Conservation (phyloP, 164 flowering plant genomes). For the Chimonanthus praecox region DNA sequence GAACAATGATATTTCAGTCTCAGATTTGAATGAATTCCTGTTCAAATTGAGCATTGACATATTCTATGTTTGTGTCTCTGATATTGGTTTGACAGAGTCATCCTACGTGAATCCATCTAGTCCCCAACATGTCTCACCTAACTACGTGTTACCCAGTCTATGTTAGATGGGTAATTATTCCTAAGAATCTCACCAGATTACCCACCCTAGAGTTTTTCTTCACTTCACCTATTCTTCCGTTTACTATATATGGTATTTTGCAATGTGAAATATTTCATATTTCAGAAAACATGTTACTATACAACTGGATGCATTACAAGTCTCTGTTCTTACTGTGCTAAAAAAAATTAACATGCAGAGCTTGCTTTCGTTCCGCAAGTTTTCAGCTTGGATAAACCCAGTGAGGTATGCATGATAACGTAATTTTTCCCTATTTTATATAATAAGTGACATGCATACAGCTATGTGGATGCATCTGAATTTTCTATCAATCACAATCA, state of each 20-base stretch:
- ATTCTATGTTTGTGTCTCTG: too few relatives aligned
- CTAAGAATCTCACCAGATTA: too few relatives aligned
- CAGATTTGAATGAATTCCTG: too few relatives aligned
- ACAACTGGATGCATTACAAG: not conserved
- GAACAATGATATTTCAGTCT: too few relatives aligned
- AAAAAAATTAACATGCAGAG: slow-evolving; percentile 44
- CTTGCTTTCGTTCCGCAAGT: slow-evolving; percentile 86
- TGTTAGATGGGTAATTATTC: too few relatives aligned
- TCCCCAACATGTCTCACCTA: too few relatives aligned
- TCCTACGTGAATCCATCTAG: too few relatives aligned
- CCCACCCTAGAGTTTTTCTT: not conserved
- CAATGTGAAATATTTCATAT: not conserved
- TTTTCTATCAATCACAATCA: not conserved
- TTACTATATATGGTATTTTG: not conserved
- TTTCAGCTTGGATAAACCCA: slow-evolving; percentile 95
- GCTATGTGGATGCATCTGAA: not conserved
- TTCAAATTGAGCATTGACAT: too few relatives aligned
- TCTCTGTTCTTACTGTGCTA: not conserved
- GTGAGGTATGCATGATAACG: slow-evolving; percentile 43
- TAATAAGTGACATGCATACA: too few relatives aligned
- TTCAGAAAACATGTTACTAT: not conserved
- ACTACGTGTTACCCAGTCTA: too few relatives aligned
- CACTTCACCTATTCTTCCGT: not conserved
- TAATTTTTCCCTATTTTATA: too few relatives aligned
- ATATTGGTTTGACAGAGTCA: too few relatives aligned